Percentiles rank a stretch among this genome's conserved stretches.
Conservation (phyloP, 176 grass and related monocot genomes). For the Cymbopogon citratus region DNA sequence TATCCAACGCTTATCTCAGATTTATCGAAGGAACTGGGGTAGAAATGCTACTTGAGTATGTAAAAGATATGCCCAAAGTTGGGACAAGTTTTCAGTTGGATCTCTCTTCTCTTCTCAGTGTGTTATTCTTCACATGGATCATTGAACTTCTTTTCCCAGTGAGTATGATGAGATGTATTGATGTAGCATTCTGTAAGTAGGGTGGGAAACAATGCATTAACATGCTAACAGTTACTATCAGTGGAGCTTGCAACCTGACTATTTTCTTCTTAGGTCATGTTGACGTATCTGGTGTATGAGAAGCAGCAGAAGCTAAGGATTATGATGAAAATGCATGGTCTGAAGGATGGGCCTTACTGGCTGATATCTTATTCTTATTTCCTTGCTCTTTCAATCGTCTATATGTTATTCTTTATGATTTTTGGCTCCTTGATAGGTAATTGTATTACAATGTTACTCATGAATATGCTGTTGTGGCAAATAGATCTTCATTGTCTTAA, state of each 20-base stretch:
- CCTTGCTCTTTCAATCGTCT: constrained; percentile 35
- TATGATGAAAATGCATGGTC: constrained; percentile 74
- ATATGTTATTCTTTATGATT: constrained; percentile 57
- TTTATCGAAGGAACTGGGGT: constrained; percentile 46
- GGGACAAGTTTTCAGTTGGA: constrained; percentile 53
- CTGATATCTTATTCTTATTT: constrained; percentile 71
- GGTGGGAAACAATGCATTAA: background rate
- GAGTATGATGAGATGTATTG: constrained; percentile 46
- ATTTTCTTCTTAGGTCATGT: constrained; percentile 38
- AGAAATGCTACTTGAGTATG: constrained; percentile 59
- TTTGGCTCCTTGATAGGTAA: constrained; percentile 47
- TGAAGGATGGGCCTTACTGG: constrained; percentile 56
- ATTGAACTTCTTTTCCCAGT: constrained; percentile 82
- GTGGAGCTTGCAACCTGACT: constrained; percentile 20
- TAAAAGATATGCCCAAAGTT: constrained; percentile 86
- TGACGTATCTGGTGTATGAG: constrained; percentile 65
- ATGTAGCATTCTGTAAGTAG: constrained; percentile 19
- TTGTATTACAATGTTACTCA: background rate
- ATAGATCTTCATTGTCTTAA: background rate
- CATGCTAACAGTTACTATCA: background rate
- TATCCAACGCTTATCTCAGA: constrained; percentile 66
- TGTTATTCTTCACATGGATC: constrained; percentile 90
- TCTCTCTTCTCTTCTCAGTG: constrained; percentile 71
- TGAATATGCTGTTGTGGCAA: constrained; percentile 1
- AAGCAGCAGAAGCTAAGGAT: constrained; percentile 63